These are phyloP conservation scores for Saturnispora dispora DNA, from an alignment of 805 yeast genomes.

Conservation along the genomic window DNA sequence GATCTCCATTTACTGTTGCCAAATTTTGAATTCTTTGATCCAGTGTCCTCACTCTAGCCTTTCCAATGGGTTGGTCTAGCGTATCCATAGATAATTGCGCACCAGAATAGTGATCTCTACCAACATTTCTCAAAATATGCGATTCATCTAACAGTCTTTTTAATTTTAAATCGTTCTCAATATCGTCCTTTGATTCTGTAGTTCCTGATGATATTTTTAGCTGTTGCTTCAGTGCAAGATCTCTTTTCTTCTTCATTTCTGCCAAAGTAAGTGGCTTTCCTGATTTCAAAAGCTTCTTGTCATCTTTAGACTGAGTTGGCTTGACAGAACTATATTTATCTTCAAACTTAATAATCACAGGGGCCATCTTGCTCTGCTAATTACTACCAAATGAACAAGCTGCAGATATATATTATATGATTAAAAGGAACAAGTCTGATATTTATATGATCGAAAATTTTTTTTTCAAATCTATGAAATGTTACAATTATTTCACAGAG, in stretches of 20 bases:
- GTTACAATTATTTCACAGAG: neutral
- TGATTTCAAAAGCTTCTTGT: constrained; percentile 42
- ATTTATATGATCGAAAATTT: too few relatives aligned
- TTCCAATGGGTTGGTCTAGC: constrained; percentile 56
- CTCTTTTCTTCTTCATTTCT: constrained; percentile 30
- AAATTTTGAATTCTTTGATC: constrained; percentile 46
- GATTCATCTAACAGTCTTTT: constrained; percentile 66
- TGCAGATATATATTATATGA: neutral
- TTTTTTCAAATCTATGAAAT: neutral
- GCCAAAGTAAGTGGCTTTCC: constrained; percentile 52
- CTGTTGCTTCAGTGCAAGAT: constrained; percentile 25
- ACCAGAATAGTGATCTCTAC: constrained; percentile 41
- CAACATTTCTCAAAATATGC: constrained; percentile 42
- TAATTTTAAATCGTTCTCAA: constrained; percentile 62
- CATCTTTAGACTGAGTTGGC: constrained; percentile 29
- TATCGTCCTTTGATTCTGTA: constrained; percentile 40
- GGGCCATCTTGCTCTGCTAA: constrained; percentile 21
- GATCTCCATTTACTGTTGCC: constrained; percentile 36
- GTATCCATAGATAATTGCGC: constrained; percentile 60
- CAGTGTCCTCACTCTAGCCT: constrained; percentile 55
- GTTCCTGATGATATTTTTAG: constrained; percentile 15
- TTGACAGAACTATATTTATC: constrained; percentile 26
- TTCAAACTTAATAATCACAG: constrained; percentile 40
- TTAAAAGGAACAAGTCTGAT: neutral
- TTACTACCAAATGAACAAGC: neutral